Evolutionary conservation across 768 basidiomycete genomes (phyloP).

Genomic region (Termitomyces sp.): DNA sequence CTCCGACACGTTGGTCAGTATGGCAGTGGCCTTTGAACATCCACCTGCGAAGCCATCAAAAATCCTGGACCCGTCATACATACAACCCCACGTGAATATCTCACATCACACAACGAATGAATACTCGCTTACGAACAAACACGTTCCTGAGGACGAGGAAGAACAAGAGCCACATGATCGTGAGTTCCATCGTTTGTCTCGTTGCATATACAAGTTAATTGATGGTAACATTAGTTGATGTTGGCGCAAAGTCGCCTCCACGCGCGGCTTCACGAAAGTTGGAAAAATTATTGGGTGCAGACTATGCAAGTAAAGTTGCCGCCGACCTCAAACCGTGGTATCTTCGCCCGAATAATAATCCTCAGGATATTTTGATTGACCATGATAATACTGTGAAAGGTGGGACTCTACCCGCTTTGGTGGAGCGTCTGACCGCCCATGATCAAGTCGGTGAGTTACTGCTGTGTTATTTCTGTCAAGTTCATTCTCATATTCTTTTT

Average conservation of each 20-base stretch:
- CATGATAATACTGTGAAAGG: slow-evolving; percentile 80
- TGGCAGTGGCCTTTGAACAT: slow-evolving; percentile 36
- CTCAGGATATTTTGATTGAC: slow-evolving; percentile 79
- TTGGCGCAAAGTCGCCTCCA: slow-evolving; percentile 22
- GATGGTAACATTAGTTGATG: neutral
- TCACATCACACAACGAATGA: slow-evolving; percentile 2
- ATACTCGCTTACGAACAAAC: slow-evolving; percentile 2
- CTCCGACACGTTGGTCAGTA: slow-evolving; percentile 45
- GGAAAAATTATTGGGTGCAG: slow-evolving; percentile 59
- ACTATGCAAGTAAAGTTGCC: slow-evolving; percentile 38
- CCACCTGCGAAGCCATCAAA: slow-evolving; percentile 6
- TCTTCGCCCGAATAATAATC: slow-evolving; percentile 73
- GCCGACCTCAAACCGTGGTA: slow-evolving; percentile 69
- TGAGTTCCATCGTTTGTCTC: slow-evolving; percentile 19
- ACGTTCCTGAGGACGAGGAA: slow-evolving; percentile 7
- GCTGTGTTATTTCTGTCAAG: neutral
- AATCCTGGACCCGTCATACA: neutral
- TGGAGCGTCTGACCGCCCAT: slow-evolving; percentile 88
- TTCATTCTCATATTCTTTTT: slow-evolving; percentile 2
- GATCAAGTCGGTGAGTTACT: slow-evolving; percentile 70
- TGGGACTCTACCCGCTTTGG: slow-evolving; percentile 79
- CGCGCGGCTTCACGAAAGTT: slow-evolving; percentile 49
- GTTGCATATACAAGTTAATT: neutral
- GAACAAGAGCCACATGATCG: slow-evolving; percentile 17
- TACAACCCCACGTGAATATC: slow-evolving; percentile 19